Conservation (phyloP, 495 filamentous ascomycete species). For the Aspergillus homomorphus region DNA sequence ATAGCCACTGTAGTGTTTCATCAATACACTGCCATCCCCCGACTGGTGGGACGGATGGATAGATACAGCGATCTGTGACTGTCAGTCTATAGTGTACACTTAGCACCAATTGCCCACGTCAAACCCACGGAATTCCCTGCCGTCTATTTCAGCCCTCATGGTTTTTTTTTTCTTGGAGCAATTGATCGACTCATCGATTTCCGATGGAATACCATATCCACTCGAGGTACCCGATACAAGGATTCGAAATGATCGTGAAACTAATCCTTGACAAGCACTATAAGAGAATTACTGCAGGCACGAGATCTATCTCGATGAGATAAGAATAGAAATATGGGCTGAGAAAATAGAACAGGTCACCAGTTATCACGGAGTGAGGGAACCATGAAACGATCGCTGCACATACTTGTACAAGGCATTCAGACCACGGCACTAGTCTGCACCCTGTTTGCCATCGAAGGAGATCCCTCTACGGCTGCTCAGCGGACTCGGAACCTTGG, state of each 20-base stretch:
- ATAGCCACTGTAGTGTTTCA: neutral
- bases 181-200: neutral
- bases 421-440: neutral
- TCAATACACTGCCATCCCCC: neutral
- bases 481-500: neutral
- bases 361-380: neutral
- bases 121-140: slow-evolving; percentile 10
- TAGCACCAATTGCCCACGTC: slow-evolving; percentile 21
- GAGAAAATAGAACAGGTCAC: too few relatives aligned
- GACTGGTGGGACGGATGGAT: slow-evolving; percentile 5
- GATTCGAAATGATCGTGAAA: neutral
- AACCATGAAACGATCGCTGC: neutral
- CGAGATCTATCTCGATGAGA: neutral
- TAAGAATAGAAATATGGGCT: neutral
- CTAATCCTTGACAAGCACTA: neutral
- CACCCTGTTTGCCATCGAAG: neutral
- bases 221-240: neutral
- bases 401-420: neutral
- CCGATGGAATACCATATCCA: neutral
- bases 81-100: slow-evolving; percentile 2
- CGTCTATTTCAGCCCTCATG: slow-evolving; percentile 1
- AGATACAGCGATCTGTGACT: slow-evolving; percentile 14
- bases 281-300: neutral
- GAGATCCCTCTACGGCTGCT: neutral
- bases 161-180: neutral